phyloP scores from a whole-genome alignment of 2,329 filamentous ascomycete genomes.

The Tolypocladium pustulatum region DNA sequence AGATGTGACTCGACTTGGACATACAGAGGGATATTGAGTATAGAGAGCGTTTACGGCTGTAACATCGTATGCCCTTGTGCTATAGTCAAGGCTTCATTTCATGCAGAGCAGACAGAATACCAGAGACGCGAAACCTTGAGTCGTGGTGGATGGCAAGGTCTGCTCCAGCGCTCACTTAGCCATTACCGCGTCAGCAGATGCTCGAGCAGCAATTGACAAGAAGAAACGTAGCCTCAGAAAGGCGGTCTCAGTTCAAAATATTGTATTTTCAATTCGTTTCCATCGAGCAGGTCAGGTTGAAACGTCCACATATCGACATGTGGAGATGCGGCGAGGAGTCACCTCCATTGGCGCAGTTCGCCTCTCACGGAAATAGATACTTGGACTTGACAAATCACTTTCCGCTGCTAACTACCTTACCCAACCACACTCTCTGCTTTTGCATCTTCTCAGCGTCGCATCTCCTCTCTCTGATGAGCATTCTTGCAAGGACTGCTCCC shows the following conservation, averaged over 20 bases:
- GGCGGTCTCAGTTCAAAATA: background rate
- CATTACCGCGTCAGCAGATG: background rate
- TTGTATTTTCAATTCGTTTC: background rate
- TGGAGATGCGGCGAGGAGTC: background rate
- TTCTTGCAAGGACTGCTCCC: constrained; percentile 6
- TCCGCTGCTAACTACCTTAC: background rate
- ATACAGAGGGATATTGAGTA: too few species aligned
- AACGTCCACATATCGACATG: background rate
- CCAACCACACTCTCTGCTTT: background rate
- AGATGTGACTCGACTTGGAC: background rate
- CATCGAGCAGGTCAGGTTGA: background rate
- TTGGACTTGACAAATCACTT: background rate
- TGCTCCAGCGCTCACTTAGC: background rate
- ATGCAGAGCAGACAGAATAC: too few species aligned
- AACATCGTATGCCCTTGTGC: background rate
- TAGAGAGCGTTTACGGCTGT: too few species aligned
- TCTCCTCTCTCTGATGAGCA: constrained; percentile 7
- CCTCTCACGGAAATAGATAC: background rate
- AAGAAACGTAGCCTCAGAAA: background rate
- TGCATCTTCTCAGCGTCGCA: background rate
- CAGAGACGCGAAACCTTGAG: too few species aligned
- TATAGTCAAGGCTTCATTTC: background rate
- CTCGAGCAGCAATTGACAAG: background rate
- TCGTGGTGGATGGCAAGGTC: background rate
- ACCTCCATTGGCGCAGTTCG: background rate